Evolutionary conservation across 1,284 basidiomycete genomes (phyloP), one percentile per base, ranked within the genome.

Genomic region (Lentinula novae-zelandiae): DNA sequence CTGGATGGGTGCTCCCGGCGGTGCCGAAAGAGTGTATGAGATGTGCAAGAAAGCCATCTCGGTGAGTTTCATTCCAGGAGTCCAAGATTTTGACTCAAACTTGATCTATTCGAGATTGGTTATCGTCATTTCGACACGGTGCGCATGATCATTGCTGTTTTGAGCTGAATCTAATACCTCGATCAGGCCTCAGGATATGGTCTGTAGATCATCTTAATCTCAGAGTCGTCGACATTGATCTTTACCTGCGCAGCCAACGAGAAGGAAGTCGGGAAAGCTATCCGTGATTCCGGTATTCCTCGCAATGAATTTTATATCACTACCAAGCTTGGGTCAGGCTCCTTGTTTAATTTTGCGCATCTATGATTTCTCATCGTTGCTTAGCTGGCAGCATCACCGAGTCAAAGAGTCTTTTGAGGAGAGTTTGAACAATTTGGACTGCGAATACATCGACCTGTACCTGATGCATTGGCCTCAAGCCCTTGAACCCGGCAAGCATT

Each of bases 401-500:
- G 81, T 83, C 27, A 71, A 75, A 59, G 74, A 82, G 67, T 79
- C 76, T 34, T 75, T 89, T 61, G 80, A 85, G 62, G 70, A 76
- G 57, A 85, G 82, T 10, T 75, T 91, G 34, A 72, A 78, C 60
- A 77, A 80, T 65, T 78, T 91, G 17, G 79, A 78, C 38, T 63
- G 82, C 40, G 83, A 79, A 27, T 90, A 90, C 71, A 78, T 91
- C 59, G 88, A 91, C 68, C 71, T 91, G 33, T 91, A 86, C 71
- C 77, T 91, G 22, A 78, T 90, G 71, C 87, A 90, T 72, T 88
- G 85, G 84, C 79, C 81, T 66, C 67, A 68, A 48, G 71, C 66
- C 39, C 31, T 51, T 7, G 58, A 55, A 20, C 60, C 64, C 49
- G 65, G 63, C 65, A 60, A 36, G 58, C 54, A 56, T 64, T 62